Conservation (phyloP, 495 filamentous ascomycete genomes). For the Talaromyces nanjingensis region DNA sequence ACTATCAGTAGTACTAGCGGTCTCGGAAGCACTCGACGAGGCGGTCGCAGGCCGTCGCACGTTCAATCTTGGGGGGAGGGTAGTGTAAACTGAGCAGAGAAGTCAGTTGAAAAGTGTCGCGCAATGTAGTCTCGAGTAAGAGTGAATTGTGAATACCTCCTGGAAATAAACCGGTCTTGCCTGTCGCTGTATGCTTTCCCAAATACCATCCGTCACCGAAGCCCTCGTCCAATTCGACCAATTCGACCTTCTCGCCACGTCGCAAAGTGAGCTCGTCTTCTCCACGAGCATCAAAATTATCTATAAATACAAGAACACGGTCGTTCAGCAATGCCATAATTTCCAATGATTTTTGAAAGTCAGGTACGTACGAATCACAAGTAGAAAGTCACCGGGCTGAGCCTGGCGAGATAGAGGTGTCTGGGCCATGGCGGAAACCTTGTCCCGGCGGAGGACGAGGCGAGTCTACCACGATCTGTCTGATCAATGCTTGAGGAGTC, state of each 20-base stretch:
- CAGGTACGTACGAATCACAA: conserved; percentile 68
- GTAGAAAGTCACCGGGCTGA: conserved; percentile 59
- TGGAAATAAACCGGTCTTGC: conserved; percentile 78
- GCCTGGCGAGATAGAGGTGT: conserved; percentile 34
- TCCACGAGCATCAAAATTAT: conserved; percentile 86
- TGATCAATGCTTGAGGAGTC: conserved; percentile 1
- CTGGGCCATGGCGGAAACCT: conserved; percentile 28
- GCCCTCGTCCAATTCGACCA: conserved; percentile 93
- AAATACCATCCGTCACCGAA: conserved; percentile 98
- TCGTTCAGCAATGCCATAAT: conserved; percentile 1
- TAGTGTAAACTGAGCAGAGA: conserved; percentile 28
- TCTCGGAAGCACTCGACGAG: conserved; percentile 3
- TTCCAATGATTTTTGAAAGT: not conserved
- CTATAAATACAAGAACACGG: conserved; percentile 18
- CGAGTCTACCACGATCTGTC: not conserved
- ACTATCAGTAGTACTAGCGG: not conserved
- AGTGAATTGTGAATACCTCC: conserved; percentile 52
- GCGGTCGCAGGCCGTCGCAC: conserved; percentile 8
- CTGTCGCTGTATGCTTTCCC: conserved; percentile 69
- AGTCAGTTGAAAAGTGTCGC: not conserved
- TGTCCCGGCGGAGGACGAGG: not conserved
- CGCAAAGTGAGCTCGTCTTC: conserved; percentile 84
- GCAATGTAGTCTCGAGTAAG: conserved; percentile 15
- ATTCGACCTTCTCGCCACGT: conserved; percentile 82
- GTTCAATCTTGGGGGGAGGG: conserved; percentile 17